Conservation (phyloP, 2,329 filamentous ascomycete species). For the Phialemonium atrogriseum region DNA sequence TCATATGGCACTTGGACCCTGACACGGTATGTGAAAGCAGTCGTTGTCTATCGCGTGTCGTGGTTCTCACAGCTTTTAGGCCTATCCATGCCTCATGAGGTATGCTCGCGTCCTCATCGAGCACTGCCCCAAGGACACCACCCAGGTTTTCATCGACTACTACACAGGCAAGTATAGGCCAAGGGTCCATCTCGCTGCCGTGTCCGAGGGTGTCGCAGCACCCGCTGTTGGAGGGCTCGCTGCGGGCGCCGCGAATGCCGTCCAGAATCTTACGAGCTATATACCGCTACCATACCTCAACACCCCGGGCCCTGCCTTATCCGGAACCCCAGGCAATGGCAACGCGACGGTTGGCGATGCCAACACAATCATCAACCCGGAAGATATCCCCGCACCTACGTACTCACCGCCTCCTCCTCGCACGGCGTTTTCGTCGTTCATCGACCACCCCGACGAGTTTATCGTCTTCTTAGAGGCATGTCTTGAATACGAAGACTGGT, state of each 20-base stretch:
- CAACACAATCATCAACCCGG: constrained; percentile 39
- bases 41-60: too few species aligned
- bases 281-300: constrained; percentile 83
- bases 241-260: constrained; percentile 60
- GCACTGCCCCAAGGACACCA: constrained; percentile 74
- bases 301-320: constrained; percentile 44
- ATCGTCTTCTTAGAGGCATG: constrained; percentile 89
- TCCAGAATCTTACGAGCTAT: constrained; percentile 78
- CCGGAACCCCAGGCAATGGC: constrained; percentile 44
- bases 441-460: constrained; percentile 88
- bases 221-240: constrained; percentile 36
- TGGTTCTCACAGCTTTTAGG: constrained; percentile 42
- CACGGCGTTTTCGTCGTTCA: constrained; percentile 91
- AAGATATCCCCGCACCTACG: constrained; percentile 37
- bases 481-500: constrained; percentile 61
- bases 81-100: constrained; percentile 86
- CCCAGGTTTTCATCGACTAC: constrained; percentile 85
- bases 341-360: constrained; percentile 46
- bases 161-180: constrained; percentile 81
- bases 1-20: constrained; percentile 82
- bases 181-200: constrained; percentile 46
- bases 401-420: constrained; percentile 79
- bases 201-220: constrained; percentile 25
- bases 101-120: constrained; percentile 87
- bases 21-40: constrained; percentile 50